Evolutionary conservation across 306 rosid species (phyloP).

Genomic region (Albizia julibrissin): DNA sequence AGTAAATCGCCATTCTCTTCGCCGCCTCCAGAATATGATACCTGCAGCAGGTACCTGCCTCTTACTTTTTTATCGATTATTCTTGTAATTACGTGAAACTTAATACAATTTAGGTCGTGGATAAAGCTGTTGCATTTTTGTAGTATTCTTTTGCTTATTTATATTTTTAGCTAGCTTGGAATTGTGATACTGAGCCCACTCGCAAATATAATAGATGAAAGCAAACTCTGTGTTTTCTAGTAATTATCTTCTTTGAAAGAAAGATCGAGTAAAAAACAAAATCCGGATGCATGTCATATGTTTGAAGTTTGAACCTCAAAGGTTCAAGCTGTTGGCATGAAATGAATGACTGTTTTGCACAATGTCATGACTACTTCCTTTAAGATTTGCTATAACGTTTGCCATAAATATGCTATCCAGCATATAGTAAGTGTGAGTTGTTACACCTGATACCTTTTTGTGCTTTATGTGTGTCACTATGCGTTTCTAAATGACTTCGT

Average conservation of each 20-base stretch:
- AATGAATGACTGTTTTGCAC: not conserved
- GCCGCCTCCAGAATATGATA: slow-evolving; percentile 31
- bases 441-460: not conserved
- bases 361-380: not conserved
- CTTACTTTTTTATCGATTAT: not conserved
- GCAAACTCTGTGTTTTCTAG: not conserved
- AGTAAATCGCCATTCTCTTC: slow-evolving; percentile 9
- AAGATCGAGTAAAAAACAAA: not conserved
- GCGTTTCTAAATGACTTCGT: not conserved
- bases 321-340: not conserved
- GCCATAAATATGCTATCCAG: not conserved
- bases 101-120: not conserved
- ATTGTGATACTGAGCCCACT: not conserved
- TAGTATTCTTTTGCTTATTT: not conserved
- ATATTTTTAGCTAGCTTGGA: not conserved
- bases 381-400: not conserved
- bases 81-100: not conserved
- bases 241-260: not conserved
- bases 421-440: not conserved
- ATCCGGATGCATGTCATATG: not conserved
- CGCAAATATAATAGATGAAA: not conserved
- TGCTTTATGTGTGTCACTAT: not conserved
- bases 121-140: not conserved
- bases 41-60: slow-evolving; percentile 32
- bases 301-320: not conserved